Evolutionary conservation across 495 filamentous ascomycete species (phyloP), one percentile per base, ranked within the genome.

Genomic region (Neurospora africana): DNA sequence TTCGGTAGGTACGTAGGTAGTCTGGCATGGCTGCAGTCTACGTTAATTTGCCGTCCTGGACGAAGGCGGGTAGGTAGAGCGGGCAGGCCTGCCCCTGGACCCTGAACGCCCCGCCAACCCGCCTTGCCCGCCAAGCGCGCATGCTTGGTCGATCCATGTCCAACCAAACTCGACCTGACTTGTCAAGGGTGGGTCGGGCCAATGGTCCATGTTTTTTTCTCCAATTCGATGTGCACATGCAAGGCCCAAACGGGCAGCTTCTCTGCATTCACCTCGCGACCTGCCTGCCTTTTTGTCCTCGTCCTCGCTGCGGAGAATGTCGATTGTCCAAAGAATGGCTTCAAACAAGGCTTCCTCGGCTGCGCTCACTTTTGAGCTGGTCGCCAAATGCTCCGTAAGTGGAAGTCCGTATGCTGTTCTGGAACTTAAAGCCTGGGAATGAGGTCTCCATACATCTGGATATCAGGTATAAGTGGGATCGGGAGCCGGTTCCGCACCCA

Each of bases 301-400:
- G 17, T 38, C 39, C 23, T 30, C 3, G 30, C 15, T 27, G 36
- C 61, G 44, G 69, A 73, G 68, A 65, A 82, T 78, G 78, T 78
- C 74, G 74, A 78, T 76, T 72, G 76, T 75, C 65, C 79, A 78
- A 79, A 85, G 81, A 72, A 85, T 85, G 84, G 81, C 82, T 70
- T 82, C 80, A 65, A 80, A 78, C 35, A 84, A 75, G 71, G 80
- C 80, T 27, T 82, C 82, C 23, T 83, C 83, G 11, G 76, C 79
- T 8, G 94, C 94, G 58, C 86, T 97, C 78, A 92, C 86, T 1
- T 96, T 93, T 77, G 92, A 96, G 72, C 86, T 94, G 37, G 81
- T 92, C 69, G 92, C 90, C 35, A 90, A 90, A 79, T 97, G 94
- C 82, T 95, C 93, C 69, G 93, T 95, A 83, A 80, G 89, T 81